Evolutionary conservation across 129 eudicot genomes (phyloP).

Genomic region (Pittosporum tobira): DNA sequence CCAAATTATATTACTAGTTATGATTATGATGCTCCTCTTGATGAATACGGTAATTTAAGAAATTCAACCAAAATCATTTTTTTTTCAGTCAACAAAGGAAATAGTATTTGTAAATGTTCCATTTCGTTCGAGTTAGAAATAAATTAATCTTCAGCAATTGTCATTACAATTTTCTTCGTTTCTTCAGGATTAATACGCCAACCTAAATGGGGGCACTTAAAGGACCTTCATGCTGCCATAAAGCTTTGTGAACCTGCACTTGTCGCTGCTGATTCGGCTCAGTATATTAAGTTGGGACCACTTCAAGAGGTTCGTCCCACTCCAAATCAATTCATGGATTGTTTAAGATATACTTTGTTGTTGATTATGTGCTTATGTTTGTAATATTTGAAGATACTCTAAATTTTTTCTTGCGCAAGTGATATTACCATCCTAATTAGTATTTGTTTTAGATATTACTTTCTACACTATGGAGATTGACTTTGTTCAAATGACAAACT

Average conservation of each 20-base stretch:
- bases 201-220: constrained; percentile 96
- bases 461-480: constrained; percentile 2
- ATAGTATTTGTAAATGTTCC: not conserved
- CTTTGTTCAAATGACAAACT: constrained; percentile 5
- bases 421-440: not conserved
- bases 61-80: not conserved
- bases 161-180: not conserved
- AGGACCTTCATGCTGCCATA: constrained; percentile 91
- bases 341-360: not conserved
- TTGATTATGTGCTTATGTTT: not conserved
- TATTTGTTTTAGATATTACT: not conserved
- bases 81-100: not conserved
- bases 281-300: constrained; percentile 74
- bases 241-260: constrained; percentile 97
- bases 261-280: constrained; percentile 78
- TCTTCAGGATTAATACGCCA: constrained; percentile 68
- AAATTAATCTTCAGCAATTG: not conserved
- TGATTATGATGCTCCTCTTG: constrained; percentile 97
- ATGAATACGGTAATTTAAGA: constrained; percentile 74
- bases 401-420: too few relatives aligned
- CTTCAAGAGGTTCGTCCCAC: constrained; percentile 68
- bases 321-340: constrained; percentile 10
- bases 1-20: constrained; percentile 88
- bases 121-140: not conserved
- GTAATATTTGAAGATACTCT: too few relatives aligned